These are phyloP conservation scores for Schwanniomyces yamadae DNA, from an alignment of 805 yeast genomes.

Conservation along the genomic window DNA sequence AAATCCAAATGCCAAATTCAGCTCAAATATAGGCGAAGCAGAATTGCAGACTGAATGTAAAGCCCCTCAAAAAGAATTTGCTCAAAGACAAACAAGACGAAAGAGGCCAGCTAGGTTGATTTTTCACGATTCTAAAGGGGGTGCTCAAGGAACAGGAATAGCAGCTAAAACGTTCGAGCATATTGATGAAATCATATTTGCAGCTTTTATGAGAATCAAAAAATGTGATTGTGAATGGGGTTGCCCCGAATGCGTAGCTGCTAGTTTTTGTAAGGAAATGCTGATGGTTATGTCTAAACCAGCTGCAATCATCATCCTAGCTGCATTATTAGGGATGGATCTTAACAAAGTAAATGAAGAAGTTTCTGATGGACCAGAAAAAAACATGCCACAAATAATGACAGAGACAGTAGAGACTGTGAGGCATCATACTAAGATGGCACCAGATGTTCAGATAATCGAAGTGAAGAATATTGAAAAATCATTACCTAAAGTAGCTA, in stretches of 20 bases:
- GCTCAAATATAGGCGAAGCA: conserved; percentile 31
- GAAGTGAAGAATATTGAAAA: conserved; percentile 15
- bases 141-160: conserved; percentile 75
- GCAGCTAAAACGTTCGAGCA: conserved; percentile 78
- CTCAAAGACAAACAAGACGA: conserved; percentile 66
- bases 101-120: conserved; percentile 85
- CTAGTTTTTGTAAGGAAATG: conserved; percentile 75
- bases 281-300: conserved; percentile 83
- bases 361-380: conserved; percentile 71
- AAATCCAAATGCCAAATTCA: conserved; percentile 30
- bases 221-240: conserved; percentile 76
- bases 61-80: conserved; percentile 95
- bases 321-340: conserved; percentile 55
- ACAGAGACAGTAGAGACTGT: conserved; percentile 70
- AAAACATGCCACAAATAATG: conserved; percentile 63
- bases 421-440: conserved; percentile 54
- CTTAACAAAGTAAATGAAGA: conserved; percentile 42
- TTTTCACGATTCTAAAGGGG: conserved; percentile 83
- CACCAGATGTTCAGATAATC: conserved; percentile 52
- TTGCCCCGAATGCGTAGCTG: conserved; percentile 86
- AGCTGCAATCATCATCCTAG: conserved; percentile 72
- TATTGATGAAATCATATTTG: conserved; percentile 60
- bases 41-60: conserved; percentile 93
- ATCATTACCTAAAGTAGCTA: conserved; percentile 4
- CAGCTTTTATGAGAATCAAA: conserved; percentile 57